A percentile compares a stretch with the other conserved stretches of the same genome.
These are phyloP conservation scores for Strobilomyces confusus DNA, from an alignment of 768 basidiomycete species.

Conservation along the genomic window DNA sequence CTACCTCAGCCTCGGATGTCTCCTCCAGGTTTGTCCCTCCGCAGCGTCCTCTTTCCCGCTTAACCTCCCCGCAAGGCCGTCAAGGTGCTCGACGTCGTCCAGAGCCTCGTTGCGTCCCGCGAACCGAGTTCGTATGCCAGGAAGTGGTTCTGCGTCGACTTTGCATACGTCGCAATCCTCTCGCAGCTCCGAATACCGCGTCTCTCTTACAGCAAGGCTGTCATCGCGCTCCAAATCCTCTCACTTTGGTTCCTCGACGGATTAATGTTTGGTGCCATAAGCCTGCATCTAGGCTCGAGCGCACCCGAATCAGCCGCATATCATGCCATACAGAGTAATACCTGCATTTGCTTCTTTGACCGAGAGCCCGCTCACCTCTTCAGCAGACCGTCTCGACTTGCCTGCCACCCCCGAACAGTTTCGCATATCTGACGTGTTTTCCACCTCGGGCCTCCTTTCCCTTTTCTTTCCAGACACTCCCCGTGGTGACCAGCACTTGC, in stretches of 20 bases:
- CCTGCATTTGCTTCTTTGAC: not conserved
- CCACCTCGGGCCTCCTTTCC: slow-evolving; percentile 49
- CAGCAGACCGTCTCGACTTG: slow-evolving; percentile 34
- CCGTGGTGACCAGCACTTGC: slow-evolving; percentile 54
- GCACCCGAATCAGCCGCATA: slow-evolving; percentile 9
- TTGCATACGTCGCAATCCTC: slow-evolving; percentile 53
- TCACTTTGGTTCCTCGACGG: slow-evolving; percentile 63
- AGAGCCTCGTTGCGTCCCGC: slow-evolving; percentile 46
- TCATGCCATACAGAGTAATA: slow-evolving; percentile 31
- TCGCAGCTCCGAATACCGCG: slow-evolving; percentile 70
- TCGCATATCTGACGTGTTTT: slow-evolving; percentile 46
- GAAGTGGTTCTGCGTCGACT: slow-evolving; percentile 75
- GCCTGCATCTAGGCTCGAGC: slow-evolving; percentile 44
- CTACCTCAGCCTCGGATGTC: slow-evolving; percentile 65
- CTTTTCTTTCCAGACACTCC: slow-evolving; percentile 30
- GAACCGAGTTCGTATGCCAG: slow-evolving; percentile 42
- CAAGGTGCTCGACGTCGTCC: slow-evolving; percentile 69
- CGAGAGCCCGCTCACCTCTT: slow-evolving; percentile 4
- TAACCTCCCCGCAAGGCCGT: slow-evolving; percentile 47
- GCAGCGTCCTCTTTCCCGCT: not conserved
- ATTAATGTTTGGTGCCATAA: slow-evolving; percentile 68
- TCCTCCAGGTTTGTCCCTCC: slow-evolving; percentile 61
- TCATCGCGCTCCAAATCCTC: slow-evolving; percentile 59
- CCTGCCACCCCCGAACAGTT: slow-evolving; percentile 44
- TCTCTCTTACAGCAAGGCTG: slow-evolving; percentile 60